A percentile compares a stretch with the other conserved stretches of the same genome.
These are phyloP conservation scores for Boletus huronensis DNA, from an alignment of 768 basidiomycete genomes.

Conservation along the genomic window DNA sequence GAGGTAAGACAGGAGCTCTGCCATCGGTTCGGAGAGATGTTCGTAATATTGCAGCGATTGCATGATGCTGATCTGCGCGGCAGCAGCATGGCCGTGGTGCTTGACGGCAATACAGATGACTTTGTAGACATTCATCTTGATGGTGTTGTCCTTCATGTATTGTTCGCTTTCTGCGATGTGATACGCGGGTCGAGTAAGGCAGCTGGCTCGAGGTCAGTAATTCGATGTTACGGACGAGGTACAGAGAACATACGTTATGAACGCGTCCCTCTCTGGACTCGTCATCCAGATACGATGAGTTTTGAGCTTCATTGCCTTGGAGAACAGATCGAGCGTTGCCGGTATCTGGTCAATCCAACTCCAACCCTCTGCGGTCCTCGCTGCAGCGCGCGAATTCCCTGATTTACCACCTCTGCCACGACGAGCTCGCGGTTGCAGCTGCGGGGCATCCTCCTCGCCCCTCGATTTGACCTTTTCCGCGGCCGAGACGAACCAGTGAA, in stretches of 20 bases:
- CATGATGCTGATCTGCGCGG: slow-evolving; percentile 87
- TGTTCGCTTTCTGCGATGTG: slow-evolving; percentile 80
- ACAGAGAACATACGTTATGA: slow-evolving; percentile 53
- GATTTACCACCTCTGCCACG: slow-evolving; percentile 62
- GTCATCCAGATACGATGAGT: slow-evolving; percentile 88
- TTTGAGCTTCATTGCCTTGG: slow-evolving; percentile 64
- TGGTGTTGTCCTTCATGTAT: slow-evolving; percentile 78
- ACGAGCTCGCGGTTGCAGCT: slow-evolving; percentile 45
- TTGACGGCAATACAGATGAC: slow-evolving; percentile 91
- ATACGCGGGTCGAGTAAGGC: slow-evolving; percentile 85
- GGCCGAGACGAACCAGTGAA: slow-evolving; percentile 86
- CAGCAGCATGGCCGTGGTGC: slow-evolving; percentile 77
- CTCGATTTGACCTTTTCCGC: slow-evolving; percentile 71
- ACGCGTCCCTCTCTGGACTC: slow-evolving; percentile 78
- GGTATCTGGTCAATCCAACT: slow-evolving; percentile 80
- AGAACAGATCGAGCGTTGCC: slow-evolving; percentile 61
- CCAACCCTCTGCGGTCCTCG: slow-evolving; percentile 52
- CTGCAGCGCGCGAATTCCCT: slow-evolving; percentile 36
- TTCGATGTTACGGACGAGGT: not conserved
- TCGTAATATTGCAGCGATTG: slow-evolving; percentile 92
- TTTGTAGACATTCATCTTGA: slow-evolving; percentile 77
- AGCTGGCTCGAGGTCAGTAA: slow-evolving; percentile 43
- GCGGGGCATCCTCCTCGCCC: slow-evolving; percentile 44
- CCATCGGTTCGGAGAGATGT: slow-evolving; percentile 91
- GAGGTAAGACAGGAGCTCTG: slow-evolving; percentile 78